A percentile compares a stretch with the other conserved stretches of the same genome.
phyloP scores from a whole-genome alignment of 495 filamentous ascomycete genomes.

The Eremomyces bilateralis region DNA sequence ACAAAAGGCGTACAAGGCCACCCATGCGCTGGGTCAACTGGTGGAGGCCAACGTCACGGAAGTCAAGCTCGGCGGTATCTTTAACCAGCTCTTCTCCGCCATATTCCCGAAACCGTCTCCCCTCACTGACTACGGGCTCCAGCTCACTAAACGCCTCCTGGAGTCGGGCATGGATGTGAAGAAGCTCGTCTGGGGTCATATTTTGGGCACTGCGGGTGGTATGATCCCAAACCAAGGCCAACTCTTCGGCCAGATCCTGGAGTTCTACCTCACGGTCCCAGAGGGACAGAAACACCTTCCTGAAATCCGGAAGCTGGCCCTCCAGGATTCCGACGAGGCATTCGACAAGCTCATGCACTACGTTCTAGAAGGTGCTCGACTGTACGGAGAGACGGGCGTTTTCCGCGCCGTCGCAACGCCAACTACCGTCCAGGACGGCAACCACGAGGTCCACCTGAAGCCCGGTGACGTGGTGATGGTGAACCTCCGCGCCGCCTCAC shows the following conservation, averaged over 20 bases:
- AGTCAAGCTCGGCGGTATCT: conserved; percentile 8
- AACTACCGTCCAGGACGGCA: conserved; percentile 22
- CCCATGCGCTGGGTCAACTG: conserved; percentile 14
- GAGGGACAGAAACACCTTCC: conserved; percentile 26
- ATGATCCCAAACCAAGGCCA: conserved; percentile 22
- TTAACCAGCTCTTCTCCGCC: conserved; percentile 9
- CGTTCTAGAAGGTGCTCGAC: conserved; percentile 16
- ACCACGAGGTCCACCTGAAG: conserved; percentile 23
- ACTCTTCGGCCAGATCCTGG: conserved; percentile 18
- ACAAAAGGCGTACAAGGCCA: conserved; percentile 23
- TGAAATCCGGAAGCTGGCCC: conserved; percentile 25
- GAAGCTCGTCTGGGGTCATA: conserved; percentile 18
- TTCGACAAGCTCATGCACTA: conserved; percentile 19
- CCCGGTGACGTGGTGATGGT: conserved; percentile 26
- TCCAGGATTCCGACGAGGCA: conserved; percentile 18
- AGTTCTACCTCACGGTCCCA: conserved; percentile 24
- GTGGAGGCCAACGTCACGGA: conserved; percentile 13
- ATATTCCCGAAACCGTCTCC: conserved; percentile 10
- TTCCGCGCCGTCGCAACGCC: conserved; percentile 9
- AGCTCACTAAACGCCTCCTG: conserved; percentile 16
- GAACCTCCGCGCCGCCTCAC: conserved; percentile 22
- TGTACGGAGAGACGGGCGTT: conserved; percentile 18
- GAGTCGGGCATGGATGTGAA: conserved; percentile 9
- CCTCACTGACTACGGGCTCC: conserved; percentile 17
- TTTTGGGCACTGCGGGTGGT: conserved; percentile 21